Evolutionary conservation across 2,329 filamentous ascomycete species (phyloP).

Genomic region (Cladophialophora carrionii): DNA sequence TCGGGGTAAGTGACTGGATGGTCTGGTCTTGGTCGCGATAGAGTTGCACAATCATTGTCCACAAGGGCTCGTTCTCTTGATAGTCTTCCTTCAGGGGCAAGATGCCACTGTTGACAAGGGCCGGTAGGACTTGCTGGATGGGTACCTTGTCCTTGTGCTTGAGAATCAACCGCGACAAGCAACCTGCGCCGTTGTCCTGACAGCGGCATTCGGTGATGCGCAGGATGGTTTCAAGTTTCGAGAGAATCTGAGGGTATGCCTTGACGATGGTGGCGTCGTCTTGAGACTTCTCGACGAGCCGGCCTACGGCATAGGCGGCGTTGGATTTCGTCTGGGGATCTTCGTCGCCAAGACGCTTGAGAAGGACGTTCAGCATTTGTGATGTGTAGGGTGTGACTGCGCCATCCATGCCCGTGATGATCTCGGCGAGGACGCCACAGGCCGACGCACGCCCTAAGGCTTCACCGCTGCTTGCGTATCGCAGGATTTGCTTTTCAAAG

Average conservation of each 20-base stretch:
- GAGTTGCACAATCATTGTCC: conserved; percentile 83
- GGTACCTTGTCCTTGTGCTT: conserved; percentile 83
- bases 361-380: conserved; percentile 74
- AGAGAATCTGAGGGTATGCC: conserved; percentile 75
- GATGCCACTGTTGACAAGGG: conserved; percentile 65
- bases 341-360: conserved; percentile 86
- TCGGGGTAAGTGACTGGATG: conserved; percentile 51
- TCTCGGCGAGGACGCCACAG: conserved; percentile 89
- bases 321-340: conserved; percentile 94
- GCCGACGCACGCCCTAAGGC: conserved; percentile 85
- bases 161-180: conserved; percentile 87
- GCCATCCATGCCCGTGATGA: conserved; percentile 78
- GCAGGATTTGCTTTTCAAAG: conserved; percentile 88
- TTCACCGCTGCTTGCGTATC: conserved; percentile 84
- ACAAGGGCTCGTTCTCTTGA: conserved; percentile 95
- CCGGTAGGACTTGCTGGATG: conserved; percentile 78
- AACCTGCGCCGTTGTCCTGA: conserved; percentile 91
- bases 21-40: conserved; percentile 59
- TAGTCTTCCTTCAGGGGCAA: conserved; percentile 91
- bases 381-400: conserved; percentile 81
- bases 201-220: conserved; percentile 76
- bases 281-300: conserved; percentile 79
- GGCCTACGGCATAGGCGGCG: conserved; percentile 85
- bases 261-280: conserved; percentile 73
- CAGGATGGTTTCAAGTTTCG: conserved; percentile 83